Conservation (phyloP, 768 basidiomycete genomes). For the Amanita brunnescens region DNA sequence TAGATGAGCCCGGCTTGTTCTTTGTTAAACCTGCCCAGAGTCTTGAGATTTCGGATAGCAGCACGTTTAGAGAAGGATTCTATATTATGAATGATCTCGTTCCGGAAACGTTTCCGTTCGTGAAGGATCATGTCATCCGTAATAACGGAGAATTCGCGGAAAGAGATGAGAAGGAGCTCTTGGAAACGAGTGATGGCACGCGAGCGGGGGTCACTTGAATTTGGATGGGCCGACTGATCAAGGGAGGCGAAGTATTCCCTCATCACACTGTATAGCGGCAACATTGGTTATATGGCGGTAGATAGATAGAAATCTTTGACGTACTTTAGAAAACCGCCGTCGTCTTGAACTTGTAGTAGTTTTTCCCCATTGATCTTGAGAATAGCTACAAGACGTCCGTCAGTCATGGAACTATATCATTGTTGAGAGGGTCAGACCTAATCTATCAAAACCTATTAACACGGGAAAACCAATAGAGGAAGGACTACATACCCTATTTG, state of each 20-base stretch:
- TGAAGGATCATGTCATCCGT: constrained; percentile 88
- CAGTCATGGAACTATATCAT: constrained; percentile 7
- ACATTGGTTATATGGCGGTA: not conserved
- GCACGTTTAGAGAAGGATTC: constrained; percentile 92
- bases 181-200: constrained; percentile 97
- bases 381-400: constrained; percentile 50
- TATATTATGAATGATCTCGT: constrained; percentile 86
- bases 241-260: constrained; percentile 90
- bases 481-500: constrained; percentile 78
- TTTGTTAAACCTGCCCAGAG: constrained; percentile 73
- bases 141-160: constrained; percentile 95
- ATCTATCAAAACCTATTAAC: constrained; percentile 26
- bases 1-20: constrained; percentile 88
- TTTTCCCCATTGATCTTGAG: constrained; percentile 96
- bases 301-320: constrained; percentile 13
- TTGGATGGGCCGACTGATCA: constrained; percentile 89
- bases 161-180: constrained; percentile 91
- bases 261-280: constrained; percentile 66
- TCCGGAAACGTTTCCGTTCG: constrained; percentile 79
- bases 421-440: constrained; percentile 36
- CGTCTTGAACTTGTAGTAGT: constrained; percentile 88
- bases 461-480: not conserved
- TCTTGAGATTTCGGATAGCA: constrained; percentile 79
- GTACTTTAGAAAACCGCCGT: constrained; percentile 93
- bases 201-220: constrained; percentile 78